Evolutionary conservation across 768 basidiomycete species (phyloP).

Genomic region (Grammothele lineata): DNA sequence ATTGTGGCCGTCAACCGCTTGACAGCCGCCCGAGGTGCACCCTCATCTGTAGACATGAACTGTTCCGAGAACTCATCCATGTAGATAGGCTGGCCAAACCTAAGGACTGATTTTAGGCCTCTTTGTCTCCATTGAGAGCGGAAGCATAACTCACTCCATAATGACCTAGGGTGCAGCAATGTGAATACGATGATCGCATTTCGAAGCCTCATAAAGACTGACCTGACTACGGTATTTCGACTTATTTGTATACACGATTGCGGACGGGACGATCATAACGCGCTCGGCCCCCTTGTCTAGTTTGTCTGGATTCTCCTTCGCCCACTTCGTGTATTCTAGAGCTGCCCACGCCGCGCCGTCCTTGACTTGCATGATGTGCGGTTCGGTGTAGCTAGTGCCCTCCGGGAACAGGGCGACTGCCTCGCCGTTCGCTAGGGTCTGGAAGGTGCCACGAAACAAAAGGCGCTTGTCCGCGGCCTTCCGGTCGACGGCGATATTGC

Average conservation of each 20-base stretch:
- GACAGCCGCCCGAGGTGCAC: conserved; percentile 70
- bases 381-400: conserved; percentile 91
- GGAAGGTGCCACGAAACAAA: conserved; percentile 86
- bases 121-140: too few species aligned
- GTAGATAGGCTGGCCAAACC: conserved; percentile 79
- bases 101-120: too few species aligned
- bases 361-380: conserved; percentile 86
- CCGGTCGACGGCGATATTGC: conserved; percentile 97
- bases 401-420: conserved; percentile 94
- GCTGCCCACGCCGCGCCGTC: conserved; percentile 96
- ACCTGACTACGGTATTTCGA: conserved; percentile 91
- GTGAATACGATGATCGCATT: conserved; percentile 3
- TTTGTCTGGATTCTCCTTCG: conserved; percentile 48
- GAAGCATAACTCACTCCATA: conserved; percentile 52
- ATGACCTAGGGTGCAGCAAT: conserved; percentile 48
- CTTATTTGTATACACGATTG: conserved; percentile 95
- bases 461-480: conserved; percentile 89
- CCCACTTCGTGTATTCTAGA: conserved; percentile 86
- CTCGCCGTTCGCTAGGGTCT: conserved; percentile 72
- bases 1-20: conserved; percentile 80
- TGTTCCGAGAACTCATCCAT: conserved; percentile 72
- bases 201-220: conserved; percentile 28
- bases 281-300: conserved; percentile 34
- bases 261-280: conserved; percentile 71
- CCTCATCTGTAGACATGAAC: conserved; percentile 68